Conservation (phyloP, 139 green algal species). For the Auxenochlorella pyrenoidosa region DNA sequence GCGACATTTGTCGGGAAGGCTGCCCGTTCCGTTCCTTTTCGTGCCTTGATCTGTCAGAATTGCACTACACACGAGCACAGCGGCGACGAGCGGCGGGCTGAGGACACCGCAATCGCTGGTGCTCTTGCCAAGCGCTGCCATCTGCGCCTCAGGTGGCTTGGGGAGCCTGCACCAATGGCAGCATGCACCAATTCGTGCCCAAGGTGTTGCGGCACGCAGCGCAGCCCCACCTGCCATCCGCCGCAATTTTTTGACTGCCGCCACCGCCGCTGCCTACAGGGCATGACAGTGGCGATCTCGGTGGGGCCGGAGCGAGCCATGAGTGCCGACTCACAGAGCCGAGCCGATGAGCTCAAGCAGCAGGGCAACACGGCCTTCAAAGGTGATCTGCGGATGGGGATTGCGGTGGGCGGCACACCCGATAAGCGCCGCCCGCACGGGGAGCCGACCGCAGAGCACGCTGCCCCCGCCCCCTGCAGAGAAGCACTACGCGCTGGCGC, state of each 20-base stretch:
- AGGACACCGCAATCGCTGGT: too few relatives aligned
- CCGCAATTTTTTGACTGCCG: too few relatives aligned
- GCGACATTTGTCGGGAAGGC: not conserved
- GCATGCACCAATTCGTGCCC: too few relatives aligned
- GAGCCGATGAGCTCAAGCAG: constrained; percentile 46
- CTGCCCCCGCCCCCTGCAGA: constrained; percentile 56
- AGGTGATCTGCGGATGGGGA: constrained; percentile 34
- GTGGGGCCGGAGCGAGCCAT: not conserved
- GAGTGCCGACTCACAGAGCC: not conserved
- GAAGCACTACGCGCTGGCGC: constrained; percentile 84
- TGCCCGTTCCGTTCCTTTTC: not conserved
- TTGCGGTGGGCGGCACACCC: too few relatives aligned
- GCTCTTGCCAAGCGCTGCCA: too few relatives aligned
- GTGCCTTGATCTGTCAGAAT: not conserved
- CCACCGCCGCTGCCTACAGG: too few relatives aligned
- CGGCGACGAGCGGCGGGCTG: not conserved
- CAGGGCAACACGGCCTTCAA: constrained; percentile 63
- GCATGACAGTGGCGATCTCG: not conserved
- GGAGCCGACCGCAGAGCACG: not conserved
- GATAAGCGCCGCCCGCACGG: too few relatives aligned
- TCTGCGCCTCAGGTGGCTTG: too few relatives aligned
- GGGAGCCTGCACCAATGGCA: too few relatives aligned
- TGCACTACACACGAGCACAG: not conserved
- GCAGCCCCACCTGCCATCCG: too few relatives aligned
- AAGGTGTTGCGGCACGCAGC: too few relatives aligned